phyloP scores from a whole-genome alignment of 179 eudicot species.

The Beta macrorhiza region DNA sequence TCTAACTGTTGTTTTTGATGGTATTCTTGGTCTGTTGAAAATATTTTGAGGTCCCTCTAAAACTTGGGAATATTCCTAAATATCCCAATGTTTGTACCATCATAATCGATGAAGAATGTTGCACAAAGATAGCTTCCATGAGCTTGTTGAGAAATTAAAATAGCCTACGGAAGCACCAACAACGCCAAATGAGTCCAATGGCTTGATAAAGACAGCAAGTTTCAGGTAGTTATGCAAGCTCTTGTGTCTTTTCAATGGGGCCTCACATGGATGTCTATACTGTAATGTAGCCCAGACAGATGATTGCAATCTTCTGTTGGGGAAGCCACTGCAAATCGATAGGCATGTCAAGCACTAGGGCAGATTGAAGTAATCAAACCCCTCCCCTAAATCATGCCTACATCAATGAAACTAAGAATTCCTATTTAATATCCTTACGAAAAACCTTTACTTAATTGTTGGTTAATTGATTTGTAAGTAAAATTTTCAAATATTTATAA shows the following conservation, averaged over 20 bases:
- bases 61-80: too few relatives aligned
- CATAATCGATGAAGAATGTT: not conserved
- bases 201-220: not conserved
- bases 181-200: not conserved
- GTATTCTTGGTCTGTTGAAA: too few relatives aligned
- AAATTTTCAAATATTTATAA: too few relatives aligned
- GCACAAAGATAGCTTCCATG: not conserved
- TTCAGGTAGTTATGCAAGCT: not conserved
- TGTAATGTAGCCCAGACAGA: too few relatives aligned
- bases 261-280: not conserved
- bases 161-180: not conserved
- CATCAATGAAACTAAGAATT: not conserved
- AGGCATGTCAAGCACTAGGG: not conserved
- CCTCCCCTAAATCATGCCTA: not conserved
- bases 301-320: too few relatives aligned
- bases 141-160: not conserved
- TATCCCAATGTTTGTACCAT: not conserved
- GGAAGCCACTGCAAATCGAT: too few relatives aligned
- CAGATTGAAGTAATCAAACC: not conserved
- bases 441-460: not conserved
- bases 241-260: not conserved
- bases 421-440: not conserved
- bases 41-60: too few relatives aligned
- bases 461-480: not conserved
- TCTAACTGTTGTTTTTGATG: too few relatives aligned